Evolutionary conservation across 768 basidiomycete species (phyloP).

Genomic region (Pleurotus cornucopiae): DNA sequence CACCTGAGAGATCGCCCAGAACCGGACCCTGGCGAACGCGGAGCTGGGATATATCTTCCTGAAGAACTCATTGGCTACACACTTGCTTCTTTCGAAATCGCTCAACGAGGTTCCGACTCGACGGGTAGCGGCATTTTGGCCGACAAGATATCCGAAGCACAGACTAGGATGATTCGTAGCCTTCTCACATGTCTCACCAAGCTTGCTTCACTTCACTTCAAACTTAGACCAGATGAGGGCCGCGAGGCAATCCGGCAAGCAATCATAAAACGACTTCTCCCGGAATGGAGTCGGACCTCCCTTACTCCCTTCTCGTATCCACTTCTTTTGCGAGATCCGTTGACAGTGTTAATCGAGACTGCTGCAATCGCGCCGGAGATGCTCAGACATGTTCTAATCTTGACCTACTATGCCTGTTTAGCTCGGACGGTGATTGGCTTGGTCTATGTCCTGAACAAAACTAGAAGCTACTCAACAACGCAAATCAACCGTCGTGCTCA

Average conservation of each 20-base stretch:
- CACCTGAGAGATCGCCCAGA: slow-evolving; percentile 77
- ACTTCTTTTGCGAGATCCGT: slow-evolving; percentile 84
- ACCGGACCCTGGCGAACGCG: slow-evolving; percentile 69
- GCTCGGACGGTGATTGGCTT: slow-evolving; percentile 84
- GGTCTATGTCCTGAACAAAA: slow-evolving; percentile 77
- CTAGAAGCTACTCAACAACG: slow-evolving; percentile 47
- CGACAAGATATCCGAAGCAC: slow-evolving; percentile 76
- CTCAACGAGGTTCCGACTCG: slow-evolving; percentile 62
- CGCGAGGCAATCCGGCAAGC: slow-evolving; percentile 76
- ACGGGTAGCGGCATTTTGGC: slow-evolving; percentile 48
- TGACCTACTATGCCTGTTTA: slow-evolving; percentile 88
- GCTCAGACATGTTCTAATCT: slow-evolving; percentile 80
- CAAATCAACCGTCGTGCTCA: slow-evolving; percentile 47
- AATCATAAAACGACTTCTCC: slow-evolving; percentile 83
- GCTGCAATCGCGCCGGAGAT: slow-evolving; percentile 89
- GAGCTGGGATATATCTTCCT: slow-evolving; percentile 85
- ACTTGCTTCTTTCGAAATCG: slow-evolving; percentile 74
- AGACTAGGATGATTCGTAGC: slow-evolving; percentile 72
- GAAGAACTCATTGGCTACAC: slow-evolving; percentile 92
- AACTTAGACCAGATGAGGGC: slow-evolving; percentile 67
- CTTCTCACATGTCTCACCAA: slow-evolving; percentile 66
- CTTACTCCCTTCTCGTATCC: slow-evolving; percentile 82
- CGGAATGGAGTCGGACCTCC: slow-evolving; percentile 88
- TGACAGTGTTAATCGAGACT: slow-evolving; percentile 84
- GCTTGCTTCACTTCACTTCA: slow-evolving; percentile 66